Percentiles rank a stretch among this genome's conserved stretches.
Evolutionary conservation across 225 moss, liverwort and hornwort species (phyloP).

Genomic region (Antitrichia curtipendula): DNA sequence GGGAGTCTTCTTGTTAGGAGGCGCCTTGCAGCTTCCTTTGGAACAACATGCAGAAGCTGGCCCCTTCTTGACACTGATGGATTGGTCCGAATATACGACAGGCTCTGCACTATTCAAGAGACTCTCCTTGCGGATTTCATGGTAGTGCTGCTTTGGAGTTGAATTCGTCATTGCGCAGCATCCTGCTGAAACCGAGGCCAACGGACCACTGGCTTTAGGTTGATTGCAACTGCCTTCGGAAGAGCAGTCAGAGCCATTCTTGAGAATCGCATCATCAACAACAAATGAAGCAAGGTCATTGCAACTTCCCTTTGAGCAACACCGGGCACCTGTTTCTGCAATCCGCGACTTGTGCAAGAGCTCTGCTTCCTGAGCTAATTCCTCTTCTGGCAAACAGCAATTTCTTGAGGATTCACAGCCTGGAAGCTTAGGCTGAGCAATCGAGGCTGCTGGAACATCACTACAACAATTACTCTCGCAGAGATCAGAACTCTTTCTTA

Average conservation of each 20-base stretch:
- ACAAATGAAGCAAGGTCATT: neutral
- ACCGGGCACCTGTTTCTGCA: neutral
- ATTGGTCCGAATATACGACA: neutral
- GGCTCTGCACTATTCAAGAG: neutral
- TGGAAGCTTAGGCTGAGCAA: neutral
- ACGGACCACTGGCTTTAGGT: neutral
- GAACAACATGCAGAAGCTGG: slow-evolving; percentile 3
- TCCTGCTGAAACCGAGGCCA: neutral
- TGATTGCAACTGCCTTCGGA: too few species aligned
- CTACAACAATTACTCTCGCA: slow-evolving; percentile 20
- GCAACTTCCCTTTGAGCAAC: slow-evolving; percentile 7
- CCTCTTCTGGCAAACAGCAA: slow-evolving; percentile 4
- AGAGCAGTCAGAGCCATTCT: slow-evolving; percentile 1
- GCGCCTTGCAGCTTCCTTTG: neutral
- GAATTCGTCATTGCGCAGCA: neutral
- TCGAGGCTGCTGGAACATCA: neutral
- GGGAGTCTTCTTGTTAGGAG: neutral
- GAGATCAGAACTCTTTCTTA: neutral
- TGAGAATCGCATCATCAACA: neutral
- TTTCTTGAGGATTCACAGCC: slow-evolving; percentile 10
- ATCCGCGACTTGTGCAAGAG: neutral
- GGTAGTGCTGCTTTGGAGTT: neutral
- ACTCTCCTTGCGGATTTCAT: neutral
- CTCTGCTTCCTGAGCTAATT: neutral
- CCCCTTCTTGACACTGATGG: neutral